These are phyloP conservation scores for Holtermanniella nyarrowii DNA, from an alignment of 768 basidiomycete genomes.

Conservation along the genomic window DNA sequence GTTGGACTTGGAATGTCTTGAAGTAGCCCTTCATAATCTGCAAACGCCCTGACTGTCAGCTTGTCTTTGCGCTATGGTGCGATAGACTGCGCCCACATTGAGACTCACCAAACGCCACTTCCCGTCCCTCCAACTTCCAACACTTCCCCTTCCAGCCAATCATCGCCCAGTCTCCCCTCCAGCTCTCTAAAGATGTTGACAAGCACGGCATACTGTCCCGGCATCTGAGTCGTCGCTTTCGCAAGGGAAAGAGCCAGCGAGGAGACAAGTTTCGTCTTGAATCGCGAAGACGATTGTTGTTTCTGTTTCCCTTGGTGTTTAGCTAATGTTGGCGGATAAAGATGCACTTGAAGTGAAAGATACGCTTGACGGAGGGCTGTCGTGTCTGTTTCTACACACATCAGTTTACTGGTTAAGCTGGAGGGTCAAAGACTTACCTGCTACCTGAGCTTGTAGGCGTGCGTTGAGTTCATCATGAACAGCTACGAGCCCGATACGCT, in stretches of 20 bases:
- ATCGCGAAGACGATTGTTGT: not conserved
- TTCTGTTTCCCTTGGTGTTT: constrained; percentile 2
- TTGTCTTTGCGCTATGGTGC: no score
- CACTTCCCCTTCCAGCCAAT: constrained; percentile 20
- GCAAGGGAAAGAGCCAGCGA: constrained; percentile 21
- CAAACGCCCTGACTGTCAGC: not conserved
- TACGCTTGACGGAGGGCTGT: constrained; percentile 20
- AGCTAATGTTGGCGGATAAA: no score
- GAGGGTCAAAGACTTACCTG: constrained; percentile 19
- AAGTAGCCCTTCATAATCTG: no score
- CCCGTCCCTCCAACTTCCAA: constrained; percentile 31
- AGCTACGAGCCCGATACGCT: constrained; percentile 58
- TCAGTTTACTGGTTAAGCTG: not conserved
- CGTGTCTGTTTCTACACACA: constrained; percentile 10
- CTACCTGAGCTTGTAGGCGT: constrained; percentile 58
- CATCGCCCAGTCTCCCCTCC: constrained; percentile 19
- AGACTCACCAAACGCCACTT: constrained; percentile 32
- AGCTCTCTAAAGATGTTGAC: constrained; percentile 32
- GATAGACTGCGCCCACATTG: no score
- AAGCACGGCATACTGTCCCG: constrained; percentile 36
- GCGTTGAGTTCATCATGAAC: constrained; percentile 62
- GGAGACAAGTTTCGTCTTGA: constrained; percentile 8
- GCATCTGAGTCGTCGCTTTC: constrained; percentile 27
- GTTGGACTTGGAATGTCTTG: no score
- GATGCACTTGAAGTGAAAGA: no score